Evolutionary conservation across 805 yeast species (phyloP), one percentile per base, ranked within the genome.

Genomic region (Wickerhamomyces subpelliculosus): DNA sequence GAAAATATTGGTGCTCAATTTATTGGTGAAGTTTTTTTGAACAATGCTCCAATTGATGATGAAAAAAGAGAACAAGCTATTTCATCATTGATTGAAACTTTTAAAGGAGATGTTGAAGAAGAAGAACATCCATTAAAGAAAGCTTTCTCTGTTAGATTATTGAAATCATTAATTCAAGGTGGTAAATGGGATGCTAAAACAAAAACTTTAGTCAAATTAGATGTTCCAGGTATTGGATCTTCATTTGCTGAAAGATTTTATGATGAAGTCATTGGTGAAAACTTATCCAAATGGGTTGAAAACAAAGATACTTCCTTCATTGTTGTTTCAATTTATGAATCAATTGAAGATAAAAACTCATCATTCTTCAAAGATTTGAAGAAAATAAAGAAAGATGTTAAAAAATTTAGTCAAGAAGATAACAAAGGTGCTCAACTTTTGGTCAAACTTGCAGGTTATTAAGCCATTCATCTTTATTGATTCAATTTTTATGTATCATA

Each of bases 1-100:
- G 82, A 79, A 44, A 84, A 82, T 52, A 61, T 89, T 42, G 95
- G 95, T 23, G 73, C 93, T 29, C 97, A 90, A 63, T 81, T 85
- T 48, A 67, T 84, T 37, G 70, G 80, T 32, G 97, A 90, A 64
- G 67, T 85, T 21, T 62, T 87, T 39, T 69, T 84, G 44, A 77
- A 73, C 47, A 73, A 73, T 34, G 70, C 69, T 7, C 61, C 65
- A 26, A 60, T 57, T 36, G 66, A 62, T 14, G 71, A 65, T 14
- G 63, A 57, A 14, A 38, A 38, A 44, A 67, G 68, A 57, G 61
- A 67, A 31, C 62, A 65, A 36, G 72, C 86, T 27, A 53, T 85
- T 13, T 70, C 72, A 26, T 69, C 73, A 7, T 65, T 87, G 6
- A 66, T 78, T 40, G 75, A 71, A n/a, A 61, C 70, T 36, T 69